These are phyloP conservation scores for Malassezia vespertilionis DNA, from an alignment of 1,284 basidiomycete species.

Conservation along the genomic window DNA sequence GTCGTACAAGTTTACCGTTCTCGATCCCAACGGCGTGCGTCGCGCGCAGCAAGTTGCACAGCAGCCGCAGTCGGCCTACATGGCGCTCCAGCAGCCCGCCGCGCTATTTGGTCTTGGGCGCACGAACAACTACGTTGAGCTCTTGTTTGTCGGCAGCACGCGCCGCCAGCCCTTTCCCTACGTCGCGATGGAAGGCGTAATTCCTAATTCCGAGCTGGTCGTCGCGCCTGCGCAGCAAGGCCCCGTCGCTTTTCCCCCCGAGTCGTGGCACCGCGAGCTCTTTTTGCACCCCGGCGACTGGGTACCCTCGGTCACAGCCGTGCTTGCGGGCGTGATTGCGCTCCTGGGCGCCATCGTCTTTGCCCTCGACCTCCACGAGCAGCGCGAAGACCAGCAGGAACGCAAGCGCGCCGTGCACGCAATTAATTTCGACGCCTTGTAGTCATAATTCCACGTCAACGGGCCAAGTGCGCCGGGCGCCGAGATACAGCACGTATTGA, in stretches of 20 bases:
- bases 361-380: conserved; percentile 74
- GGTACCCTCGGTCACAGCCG: conserved; percentile 90
- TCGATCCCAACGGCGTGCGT: conserved; percentile 79
- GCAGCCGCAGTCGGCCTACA: conserved; percentile 80
- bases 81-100: conserved; percentile 78
- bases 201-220: conserved; percentile 94
- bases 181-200: conserved; percentile 86
- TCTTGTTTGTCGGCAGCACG: conserved; percentile 44
- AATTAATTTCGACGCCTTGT: conserved; percentile 92
- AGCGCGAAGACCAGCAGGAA: conserved; percentile 87
- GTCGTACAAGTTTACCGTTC: conserved; percentile 90
- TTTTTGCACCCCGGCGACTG: conserved; percentile 89
- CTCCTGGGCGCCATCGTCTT: conserved; percentile 72
- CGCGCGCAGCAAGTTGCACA: conserved; percentile 88
- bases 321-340: conserved; percentile 63
- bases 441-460: conserved; percentile 15
- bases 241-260: conserved; percentile 43
- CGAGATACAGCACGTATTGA: neutral
- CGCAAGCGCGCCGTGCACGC: conserved; percentile 73
- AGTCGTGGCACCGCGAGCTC: conserved; percentile 72
- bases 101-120: conserved; percentile 91
- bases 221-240: conserved; percentile 63
- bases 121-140: conserved; percentile 98
- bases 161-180: conserved; percentile 58
- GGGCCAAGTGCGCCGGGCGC: neutral